Conservation (phyloP, 441 rosid genomes). For the Populus trichocarpa region DNA sequence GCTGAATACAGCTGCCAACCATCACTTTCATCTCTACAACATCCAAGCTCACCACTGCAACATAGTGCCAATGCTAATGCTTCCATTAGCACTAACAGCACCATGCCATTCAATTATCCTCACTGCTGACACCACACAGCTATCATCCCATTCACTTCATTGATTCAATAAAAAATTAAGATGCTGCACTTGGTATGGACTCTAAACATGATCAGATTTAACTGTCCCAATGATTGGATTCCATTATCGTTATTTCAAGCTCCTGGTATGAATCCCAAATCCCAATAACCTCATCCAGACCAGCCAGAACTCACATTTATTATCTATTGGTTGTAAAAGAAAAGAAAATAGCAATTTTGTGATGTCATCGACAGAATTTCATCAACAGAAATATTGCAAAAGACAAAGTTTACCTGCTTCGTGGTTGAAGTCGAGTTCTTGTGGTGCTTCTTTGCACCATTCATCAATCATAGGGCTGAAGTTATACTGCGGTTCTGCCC, state of each 20-base stretch:
- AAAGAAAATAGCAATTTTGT: background rate
- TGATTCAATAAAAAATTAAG: background rate
- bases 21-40: too few species aligned
- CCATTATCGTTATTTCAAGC: background rate
- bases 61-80: background rate
- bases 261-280: conserved; percentile 11
- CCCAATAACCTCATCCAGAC: background rate
- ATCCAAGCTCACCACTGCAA: background rate
- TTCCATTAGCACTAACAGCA: background rate
- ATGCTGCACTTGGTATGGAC: background rate
- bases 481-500: conserved; percentile 96
- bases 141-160: background rate
- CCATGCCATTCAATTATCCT: background rate
- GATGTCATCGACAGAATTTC: background rate
- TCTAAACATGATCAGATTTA: background rate
- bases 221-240: background rate
- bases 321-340: background rate
- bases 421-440: conserved; percentile 86
- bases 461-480: conserved; percentile 96
- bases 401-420: conserved; percentile 78
- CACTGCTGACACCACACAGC: background rate
- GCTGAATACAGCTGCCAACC: too few species aligned
- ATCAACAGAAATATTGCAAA: conserved; percentile 2
- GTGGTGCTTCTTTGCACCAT: conserved; percentile 99
- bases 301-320: background rate